Base-by-base conservation (phyloP, 2,329 filamentous ascomycete species). In the Fusarium beomiforme region DNA sequence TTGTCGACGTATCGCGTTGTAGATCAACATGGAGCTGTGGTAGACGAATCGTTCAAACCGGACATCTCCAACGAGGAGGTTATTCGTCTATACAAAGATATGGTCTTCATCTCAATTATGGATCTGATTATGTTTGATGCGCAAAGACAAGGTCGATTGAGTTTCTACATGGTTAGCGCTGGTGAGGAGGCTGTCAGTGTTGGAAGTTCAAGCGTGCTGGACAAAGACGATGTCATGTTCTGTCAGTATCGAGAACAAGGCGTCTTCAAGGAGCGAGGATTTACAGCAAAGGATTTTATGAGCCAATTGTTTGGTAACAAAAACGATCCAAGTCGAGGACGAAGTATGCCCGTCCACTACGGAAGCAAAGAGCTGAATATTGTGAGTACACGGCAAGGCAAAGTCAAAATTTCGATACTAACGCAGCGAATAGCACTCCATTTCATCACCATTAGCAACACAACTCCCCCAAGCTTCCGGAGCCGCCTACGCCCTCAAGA, bases 341-440 rank as follows among this genome's bases (percentile, higher is more conserved):
- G 95, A 69, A 98, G 97, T 77, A 99, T 99, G 96, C 96, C 96
- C 1, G 93, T 98, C 17, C 96, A 99, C 82, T 99, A 98, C 77
- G 95, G 95, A 49, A 94, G 92, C 80, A 89, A 87, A 62, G 90
- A 93, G 70, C 85, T 97, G 62, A 94, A 97, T 75, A 94, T 97
- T 77, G 92, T 95, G 79, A 79, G 89, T 84, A 23, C 3, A 9
- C 8, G 21, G 4, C 21, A 23, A n/a, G 33, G 6, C 21, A n/a
- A n/a, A 24, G 24, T n/a, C 24, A 31, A 19, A 4, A 24, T n/a
- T 9, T 29, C 29, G 24, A 16, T 10, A 33, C 67, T 75, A 42
- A 75, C 59, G 23, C 23, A 46, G 41, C 23, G 16, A 14, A 29
- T 59, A 93, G 90, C 93, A 97, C 80, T 95, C 94, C 8, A 93